Evolutionary conservation across 768 basidiomycete species (phyloP).

Genomic region (Mycena amicta): DNA sequence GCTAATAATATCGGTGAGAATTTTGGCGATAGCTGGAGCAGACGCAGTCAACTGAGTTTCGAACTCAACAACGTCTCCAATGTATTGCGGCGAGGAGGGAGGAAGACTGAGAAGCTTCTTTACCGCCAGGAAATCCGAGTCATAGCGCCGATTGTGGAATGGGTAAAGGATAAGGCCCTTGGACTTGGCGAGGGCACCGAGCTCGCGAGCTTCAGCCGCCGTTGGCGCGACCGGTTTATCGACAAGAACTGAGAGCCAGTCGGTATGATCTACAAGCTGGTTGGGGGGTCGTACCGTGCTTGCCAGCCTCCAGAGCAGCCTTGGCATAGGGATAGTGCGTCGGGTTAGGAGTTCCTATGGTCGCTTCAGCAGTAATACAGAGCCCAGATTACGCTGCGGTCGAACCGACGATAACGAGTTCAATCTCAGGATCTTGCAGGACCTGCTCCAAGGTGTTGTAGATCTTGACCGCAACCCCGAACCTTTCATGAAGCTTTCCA

Average conservation of each 20-base stretch:
- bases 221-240: constrained; percentile 80
- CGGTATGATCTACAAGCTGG: neutral
- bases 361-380: neutral
- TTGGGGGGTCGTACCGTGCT: constrained; percentile 56
- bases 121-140: constrained; percentile 75
- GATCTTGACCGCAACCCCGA: constrained; percentile 60
- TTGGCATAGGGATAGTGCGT: constrained; percentile 75
- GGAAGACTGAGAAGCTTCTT: constrained; percentile 59
- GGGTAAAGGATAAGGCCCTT: constrained; percentile 68
- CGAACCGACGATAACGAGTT: constrained; percentile 62
- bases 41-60: constrained; percentile 61
- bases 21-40: neutral
- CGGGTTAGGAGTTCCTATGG: constrained; percentile 58
- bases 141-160: constrained; percentile 78
- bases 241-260: constrained; percentile 57
- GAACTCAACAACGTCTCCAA: constrained; percentile 69
- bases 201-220: constrained; percentile 56
- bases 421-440: constrained; percentile 62
- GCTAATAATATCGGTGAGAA: constrained; percentile 35
- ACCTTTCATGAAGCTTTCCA: constrained; percentile 67
- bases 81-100: constrained; percentile 48
- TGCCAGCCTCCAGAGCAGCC: constrained; percentile 65
- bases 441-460: constrained; percentile 64
- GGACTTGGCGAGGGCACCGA: constrained; percentile 58
- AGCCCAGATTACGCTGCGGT: neutral